A percentile compares a stretch with the other conserved stretches of the same genome.
Conservation (phyloP, 2,329 filamentous ascomycete genomes). For the Aspergillus texensis region DNA sequence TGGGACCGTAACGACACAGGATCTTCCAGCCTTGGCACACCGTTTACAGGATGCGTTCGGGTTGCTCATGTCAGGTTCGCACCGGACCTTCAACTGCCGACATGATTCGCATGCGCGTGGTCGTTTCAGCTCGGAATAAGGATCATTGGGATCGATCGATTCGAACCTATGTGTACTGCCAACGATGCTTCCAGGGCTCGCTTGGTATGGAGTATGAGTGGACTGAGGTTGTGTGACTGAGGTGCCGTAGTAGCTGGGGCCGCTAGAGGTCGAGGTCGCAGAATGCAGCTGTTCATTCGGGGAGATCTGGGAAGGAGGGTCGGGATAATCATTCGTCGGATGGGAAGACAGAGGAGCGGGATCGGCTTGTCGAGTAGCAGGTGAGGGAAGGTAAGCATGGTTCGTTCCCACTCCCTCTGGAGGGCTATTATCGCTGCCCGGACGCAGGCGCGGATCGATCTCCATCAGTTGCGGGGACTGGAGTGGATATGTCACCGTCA, state of each 20-base stretch:
- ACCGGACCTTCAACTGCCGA: slow-evolving; percentile 78
- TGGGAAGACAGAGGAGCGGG: slow-evolving; percentile 7
- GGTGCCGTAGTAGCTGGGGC: slow-evolving; percentile 13
- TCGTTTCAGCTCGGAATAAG: slow-evolving; percentile 61
- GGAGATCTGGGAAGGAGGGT: slow-evolving; percentile 29
- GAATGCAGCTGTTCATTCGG: slow-evolving; percentile 15
- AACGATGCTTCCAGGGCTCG: neutral
- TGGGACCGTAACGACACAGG: slow-evolving; percentile 75
- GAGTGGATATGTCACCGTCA: slow-evolving; percentile 13
- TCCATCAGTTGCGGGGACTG: slow-evolving; percentile 31
- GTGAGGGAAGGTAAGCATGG: slow-evolving; percentile 13
- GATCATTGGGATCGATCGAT: slow-evolving; percentile 22
- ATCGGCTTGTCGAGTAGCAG: slow-evolving; percentile 13
- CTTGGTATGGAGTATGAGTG: slow-evolving; percentile 10
- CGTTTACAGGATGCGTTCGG: slow-evolving; percentile 69
- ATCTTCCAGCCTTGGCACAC: slow-evolving; percentile 77
- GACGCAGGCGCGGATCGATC: slow-evolving; percentile 37
- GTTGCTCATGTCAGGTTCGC: slow-evolving; percentile 71
- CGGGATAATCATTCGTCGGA: slow-evolving; percentile 28
- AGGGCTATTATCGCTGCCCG: slow-evolving; percentile 20
- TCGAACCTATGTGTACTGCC: slow-evolving; percentile 3
- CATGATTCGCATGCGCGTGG: slow-evolving; percentile 75
- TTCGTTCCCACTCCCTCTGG: slow-evolving; percentile 12
- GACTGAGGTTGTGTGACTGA: slow-evolving; percentile 11
- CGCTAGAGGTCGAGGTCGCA: slow-evolving; percentile 17